Evolutionary conservation across 2,329 filamentous ascomycete species (phyloP).

Genomic region (Tolypocladium inflatum): DNA sequence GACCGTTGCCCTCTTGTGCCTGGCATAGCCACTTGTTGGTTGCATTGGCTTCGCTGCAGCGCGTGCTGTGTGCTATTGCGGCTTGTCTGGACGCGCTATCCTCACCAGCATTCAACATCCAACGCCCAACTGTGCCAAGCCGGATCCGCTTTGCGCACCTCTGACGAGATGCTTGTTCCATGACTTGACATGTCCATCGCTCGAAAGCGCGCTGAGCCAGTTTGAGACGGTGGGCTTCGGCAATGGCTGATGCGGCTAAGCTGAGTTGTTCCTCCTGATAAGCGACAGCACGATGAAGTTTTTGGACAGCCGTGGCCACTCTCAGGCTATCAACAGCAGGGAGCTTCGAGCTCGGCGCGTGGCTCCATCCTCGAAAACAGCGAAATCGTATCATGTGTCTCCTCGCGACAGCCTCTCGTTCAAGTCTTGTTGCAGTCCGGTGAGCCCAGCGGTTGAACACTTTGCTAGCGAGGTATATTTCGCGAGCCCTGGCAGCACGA

Average conservation of each 20-base stretch:
- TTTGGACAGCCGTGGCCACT: constrained; percentile 18
- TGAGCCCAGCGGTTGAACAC: constrained; percentile 49
- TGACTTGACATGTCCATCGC: constrained; percentile 17
- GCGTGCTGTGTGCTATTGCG: not conserved
- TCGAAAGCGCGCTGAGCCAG: constrained; percentile 10
- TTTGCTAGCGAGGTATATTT: constrained; percentile 46
- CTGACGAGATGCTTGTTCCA: constrained; percentile 11
- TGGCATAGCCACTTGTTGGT: not conserved
- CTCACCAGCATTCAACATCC: not conserved
- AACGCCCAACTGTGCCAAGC: not conserved
- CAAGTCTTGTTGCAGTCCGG: constrained; percentile 52
- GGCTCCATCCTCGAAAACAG: constrained; percentile 26
- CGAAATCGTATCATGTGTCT: constrained; percentile 57
- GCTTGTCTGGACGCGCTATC: not conserved
- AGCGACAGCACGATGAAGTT: constrained; percentile 20
- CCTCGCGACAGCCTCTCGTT: constrained; percentile 57
- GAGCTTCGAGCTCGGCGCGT: constrained; percentile 18
- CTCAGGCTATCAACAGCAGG: constrained; percentile 20
- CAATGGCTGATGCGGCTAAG: constrained; percentile 12
- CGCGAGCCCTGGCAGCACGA: constrained; percentile 53
- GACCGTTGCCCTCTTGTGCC: not conserved
- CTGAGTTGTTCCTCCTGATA: constrained; percentile 17
- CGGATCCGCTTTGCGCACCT: constrained; percentile 9
- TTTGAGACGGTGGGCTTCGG: constrained; percentile 10
- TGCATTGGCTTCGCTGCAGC: not conserved